Conservation (phyloP, 2,329 filamentous ascomycete genomes). For the Cordyceps fumosorosea region DNA sequence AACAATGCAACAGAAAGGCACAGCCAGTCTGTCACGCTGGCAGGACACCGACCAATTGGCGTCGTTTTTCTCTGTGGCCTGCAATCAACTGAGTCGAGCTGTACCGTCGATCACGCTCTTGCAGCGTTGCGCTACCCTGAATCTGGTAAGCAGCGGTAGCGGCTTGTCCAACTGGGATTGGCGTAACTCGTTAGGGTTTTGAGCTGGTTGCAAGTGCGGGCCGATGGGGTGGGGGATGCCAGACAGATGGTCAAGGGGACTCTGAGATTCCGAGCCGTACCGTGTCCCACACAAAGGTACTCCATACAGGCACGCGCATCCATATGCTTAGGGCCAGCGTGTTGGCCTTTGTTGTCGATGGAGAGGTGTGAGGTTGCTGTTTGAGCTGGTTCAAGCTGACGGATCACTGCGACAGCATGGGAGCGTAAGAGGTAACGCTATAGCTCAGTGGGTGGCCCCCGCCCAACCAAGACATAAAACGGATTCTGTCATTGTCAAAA, state of each 20-base stretch:
- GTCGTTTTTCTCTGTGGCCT: background rate
- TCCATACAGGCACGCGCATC: background rate
- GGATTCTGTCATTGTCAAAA: background rate
- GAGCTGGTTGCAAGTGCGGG: slow-evolving; percentile 9
- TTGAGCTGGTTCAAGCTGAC: background rate
- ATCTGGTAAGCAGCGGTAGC: background rate
- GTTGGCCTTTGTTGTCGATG: background rate
- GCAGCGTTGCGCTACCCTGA: slow-evolving; percentile 3
- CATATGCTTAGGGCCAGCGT: background rate
- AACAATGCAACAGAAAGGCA: background rate
- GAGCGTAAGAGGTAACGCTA: background rate
- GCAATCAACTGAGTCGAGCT: background rate
- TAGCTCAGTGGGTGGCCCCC: background rate
- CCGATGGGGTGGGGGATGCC: slow-evolving; percentile 7
- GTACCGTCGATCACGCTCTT: background rate
- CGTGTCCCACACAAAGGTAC: slow-evolving; percentile 14
- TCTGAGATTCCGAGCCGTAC: slow-evolving; percentile 18
- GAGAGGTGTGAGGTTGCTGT: background rate
- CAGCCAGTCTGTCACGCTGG: background rate
- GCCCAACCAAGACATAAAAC: background rate
- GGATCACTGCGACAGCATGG: background rate
- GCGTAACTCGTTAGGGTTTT: background rate
- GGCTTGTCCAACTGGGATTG: background rate
- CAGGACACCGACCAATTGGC: background rate
- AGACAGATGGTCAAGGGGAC: slow-evolving; percentile 9